These are phyloP conservation scores for Neodidymelliopsis sp. DNA, from an alignment of 2,329 filamentous ascomycete species.

Conservation along the genomic window DNA sequence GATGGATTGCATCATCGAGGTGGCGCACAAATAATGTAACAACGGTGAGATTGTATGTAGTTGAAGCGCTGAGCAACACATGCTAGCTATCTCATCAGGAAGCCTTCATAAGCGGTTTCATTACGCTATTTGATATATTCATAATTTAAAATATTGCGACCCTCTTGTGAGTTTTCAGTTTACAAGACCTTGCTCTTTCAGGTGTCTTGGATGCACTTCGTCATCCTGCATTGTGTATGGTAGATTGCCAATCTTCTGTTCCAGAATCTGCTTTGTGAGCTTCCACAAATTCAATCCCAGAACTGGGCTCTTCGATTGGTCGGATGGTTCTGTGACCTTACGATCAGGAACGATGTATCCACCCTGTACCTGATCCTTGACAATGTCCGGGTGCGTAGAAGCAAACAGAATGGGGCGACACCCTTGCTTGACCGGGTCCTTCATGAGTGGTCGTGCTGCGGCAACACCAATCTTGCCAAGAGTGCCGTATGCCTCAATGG, in stretches of 20 bases:
- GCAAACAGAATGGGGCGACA: conserved; percentile 59
- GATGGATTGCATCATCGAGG: too few species aligned
- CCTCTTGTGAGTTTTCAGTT: not conserved
- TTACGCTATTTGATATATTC: too few species aligned
- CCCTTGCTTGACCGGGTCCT: conserved; percentile 57
- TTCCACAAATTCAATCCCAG: conserved; percentile 56
- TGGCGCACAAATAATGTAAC: not conserved
- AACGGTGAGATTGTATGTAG: conserved; percentile 6
- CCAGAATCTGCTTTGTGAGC: conserved; percentile 55
- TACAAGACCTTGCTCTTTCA: conserved; percentile 7
- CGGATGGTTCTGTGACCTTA: conserved; percentile 54
- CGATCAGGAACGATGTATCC: conserved; percentile 59
- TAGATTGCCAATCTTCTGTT: conserved; percentile 49
- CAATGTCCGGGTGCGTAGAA: conserved; percentile 55
- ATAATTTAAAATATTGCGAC: not conserved
- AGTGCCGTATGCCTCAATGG: conserved; percentile 59
- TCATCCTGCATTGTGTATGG: conserved; percentile 38
- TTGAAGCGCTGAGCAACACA: too few species aligned
- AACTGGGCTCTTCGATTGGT: conserved; percentile 53
- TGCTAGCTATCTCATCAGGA: too few species aligned
- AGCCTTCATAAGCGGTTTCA: too few species aligned
- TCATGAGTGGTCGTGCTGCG: conserved; percentile 57
- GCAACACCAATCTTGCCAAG: conserved; percentile 56
- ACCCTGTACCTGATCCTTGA: conserved; percentile 55
- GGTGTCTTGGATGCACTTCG: conserved; percentile 1